These are phyloP conservation scores for Tylopilus plumbeoviolaceoides DNA, from an alignment of 768 basidiomycete species.

Conservation along the genomic window DNA sequence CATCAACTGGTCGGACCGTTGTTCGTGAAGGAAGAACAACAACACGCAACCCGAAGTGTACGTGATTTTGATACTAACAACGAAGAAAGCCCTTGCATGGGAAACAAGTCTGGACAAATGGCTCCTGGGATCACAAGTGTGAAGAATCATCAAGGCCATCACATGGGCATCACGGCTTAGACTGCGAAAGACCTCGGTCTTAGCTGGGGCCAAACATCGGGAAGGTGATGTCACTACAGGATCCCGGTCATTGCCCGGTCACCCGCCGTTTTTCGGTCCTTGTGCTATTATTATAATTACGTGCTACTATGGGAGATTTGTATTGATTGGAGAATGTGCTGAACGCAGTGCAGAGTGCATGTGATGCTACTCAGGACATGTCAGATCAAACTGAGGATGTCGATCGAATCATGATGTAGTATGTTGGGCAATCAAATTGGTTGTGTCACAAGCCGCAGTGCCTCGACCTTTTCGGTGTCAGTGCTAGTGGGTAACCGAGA, in stretches of 20 bases:
- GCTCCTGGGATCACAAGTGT: constrained; percentile 9
- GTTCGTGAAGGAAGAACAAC: background rate
- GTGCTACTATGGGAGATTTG: constrained; percentile 2
- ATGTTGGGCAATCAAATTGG: constrained; percentile 19
- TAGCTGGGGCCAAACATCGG: constrained; percentile 6
- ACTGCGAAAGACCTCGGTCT: constrained; percentile 21
- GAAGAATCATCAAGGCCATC: constrained; percentile 10
- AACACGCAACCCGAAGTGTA: constrained; percentile 10
- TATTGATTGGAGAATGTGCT: constrained; percentile 3
- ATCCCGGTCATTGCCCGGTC: background rate
- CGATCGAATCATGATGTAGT: constrained; percentile 25
- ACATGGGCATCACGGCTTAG: constrained; percentile 15
- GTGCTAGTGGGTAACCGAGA: constrained; percentile 1
- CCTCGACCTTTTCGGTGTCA: constrained; percentile 10
- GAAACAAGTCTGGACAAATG: constrained; percentile 13
- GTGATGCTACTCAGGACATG: constrained; percentile 22
- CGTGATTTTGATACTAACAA: constrained; percentile 12
- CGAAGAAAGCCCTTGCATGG: constrained; percentile 19
- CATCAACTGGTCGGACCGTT: constrained; percentile 7
- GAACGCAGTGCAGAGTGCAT: constrained; percentile 16
- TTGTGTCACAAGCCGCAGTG: constrained; percentile 25
- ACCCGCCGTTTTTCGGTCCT: constrained; percentile 1
- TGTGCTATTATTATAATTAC: constrained; percentile 3
- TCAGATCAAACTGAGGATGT: constrained; percentile 20
- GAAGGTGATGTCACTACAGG: constrained; percentile 19